These are phyloP conservation scores for Kondoa subrosea DNA, from an alignment of 768 basidiomycete species.

Conservation along the genomic window DNA sequence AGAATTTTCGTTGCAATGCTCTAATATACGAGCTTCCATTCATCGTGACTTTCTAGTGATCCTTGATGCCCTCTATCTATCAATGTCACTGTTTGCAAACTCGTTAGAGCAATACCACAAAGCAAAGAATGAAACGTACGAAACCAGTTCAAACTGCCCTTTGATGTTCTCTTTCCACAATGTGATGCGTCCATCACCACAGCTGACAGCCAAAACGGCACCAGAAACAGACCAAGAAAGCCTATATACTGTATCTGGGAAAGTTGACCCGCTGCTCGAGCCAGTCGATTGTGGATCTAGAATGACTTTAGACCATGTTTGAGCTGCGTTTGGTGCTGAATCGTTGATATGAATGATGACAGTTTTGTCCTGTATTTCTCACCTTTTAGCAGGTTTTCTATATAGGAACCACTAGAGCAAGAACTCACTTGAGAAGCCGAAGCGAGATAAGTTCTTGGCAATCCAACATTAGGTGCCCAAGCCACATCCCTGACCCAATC, in stretches of 20 bases:
- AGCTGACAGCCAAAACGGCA: conserved; percentile 87
- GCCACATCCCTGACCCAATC: conserved; percentile 99
- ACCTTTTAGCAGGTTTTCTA: background rate
- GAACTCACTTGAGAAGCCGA: conserved; percentile 65
- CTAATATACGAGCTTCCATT: background rate
- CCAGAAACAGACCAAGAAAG: conserved; percentile 95
- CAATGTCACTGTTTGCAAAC: background rate
- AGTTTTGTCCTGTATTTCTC: conserved; percentile 47
- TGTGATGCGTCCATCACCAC: conserved; percentile 88
- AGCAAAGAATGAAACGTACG: too few species aligned
- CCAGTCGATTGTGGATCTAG: conserved; percentile 47
- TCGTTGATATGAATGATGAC: conserved; percentile 87
- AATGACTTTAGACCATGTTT: conserved; percentile 61
- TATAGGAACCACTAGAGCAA: background rate
- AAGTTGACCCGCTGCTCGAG: conserved; percentile 42
- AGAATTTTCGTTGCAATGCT: background rate
- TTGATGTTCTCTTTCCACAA: conserved; percentile 96
- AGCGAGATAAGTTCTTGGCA: conserved; percentile 86
- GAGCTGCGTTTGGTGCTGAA: conserved; percentile 38
- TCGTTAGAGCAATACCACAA: too few species aligned
- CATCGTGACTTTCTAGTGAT: background rate
- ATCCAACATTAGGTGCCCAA: conserved; percentile 92
- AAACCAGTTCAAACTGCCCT: conserved; percentile 64
- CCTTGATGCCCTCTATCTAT: background rate
- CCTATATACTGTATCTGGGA: conserved; percentile 97